phyloP scores from a whole-genome alignment of 2,329 filamentous ascomycete genomes.

The Simplicillium aogashimaense region DNA sequence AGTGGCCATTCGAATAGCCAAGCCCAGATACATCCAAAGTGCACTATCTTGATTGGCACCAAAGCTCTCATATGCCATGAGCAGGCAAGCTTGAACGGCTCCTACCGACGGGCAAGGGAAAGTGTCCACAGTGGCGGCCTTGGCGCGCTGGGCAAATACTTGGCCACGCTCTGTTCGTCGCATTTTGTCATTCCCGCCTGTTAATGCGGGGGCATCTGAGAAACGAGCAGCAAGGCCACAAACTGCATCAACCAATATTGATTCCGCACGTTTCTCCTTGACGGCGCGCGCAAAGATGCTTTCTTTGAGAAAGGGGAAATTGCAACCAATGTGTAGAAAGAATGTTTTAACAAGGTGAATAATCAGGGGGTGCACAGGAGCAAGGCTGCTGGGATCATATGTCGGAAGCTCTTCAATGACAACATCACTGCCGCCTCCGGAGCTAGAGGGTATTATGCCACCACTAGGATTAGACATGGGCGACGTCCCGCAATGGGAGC shows the following conservation, averaged over 20 bases:
- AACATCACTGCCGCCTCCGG: constrained; percentile 32
- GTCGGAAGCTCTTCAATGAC: constrained; percentile 51
- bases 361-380: constrained; percentile 66
- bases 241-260: constrained; percentile 78
- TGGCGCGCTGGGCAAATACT: constrained; percentile 72
- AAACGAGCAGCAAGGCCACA: constrained; percentile 77
- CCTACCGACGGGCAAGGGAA: constrained; percentile 76
- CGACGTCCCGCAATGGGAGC: constrained; percentile 45
- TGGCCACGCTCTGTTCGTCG: constrained; percentile 61
- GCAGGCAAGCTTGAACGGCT: constrained; percentile 71
- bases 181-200: constrained; percentile 35
- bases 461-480: constrained; percentile 29
- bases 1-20: constrained; percentile 74
- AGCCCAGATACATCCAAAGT: constrained; percentile 87
- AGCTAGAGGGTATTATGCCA: constrained; percentile 24
- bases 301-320: constrained; percentile 71
- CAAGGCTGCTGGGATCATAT: constrained; percentile 64
- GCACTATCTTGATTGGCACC: constrained; percentile 82
- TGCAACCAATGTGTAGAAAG: constrained; percentile 74
- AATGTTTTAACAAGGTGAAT: constrained; percentile 70
- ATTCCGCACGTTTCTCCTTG: constrained; percentile 70
- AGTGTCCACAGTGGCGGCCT: constrained; percentile 71
- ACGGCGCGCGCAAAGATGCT: constrained; percentile 66
- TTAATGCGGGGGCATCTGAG: constrained; percentile 47
- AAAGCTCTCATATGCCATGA: constrained; percentile 84